Evolutionary conservation across 2,329 filamentous ascomycete genomes (phyloP), one percentile per base, ranked within the genome.

Genomic region (Bipolaris zeicola): DNA sequence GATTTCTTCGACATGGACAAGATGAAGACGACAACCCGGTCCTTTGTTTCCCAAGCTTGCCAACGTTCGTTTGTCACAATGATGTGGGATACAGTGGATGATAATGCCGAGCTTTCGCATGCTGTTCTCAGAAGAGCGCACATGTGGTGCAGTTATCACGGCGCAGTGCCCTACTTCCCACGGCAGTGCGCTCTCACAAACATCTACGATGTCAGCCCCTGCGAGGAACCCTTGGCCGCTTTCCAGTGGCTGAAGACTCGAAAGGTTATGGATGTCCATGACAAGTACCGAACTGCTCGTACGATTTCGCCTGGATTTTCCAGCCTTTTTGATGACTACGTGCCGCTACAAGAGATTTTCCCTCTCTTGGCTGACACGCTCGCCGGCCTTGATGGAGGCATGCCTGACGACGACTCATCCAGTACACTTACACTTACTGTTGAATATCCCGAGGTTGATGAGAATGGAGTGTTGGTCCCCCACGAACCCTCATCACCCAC

Each of bases 1-100:
- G 74, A 76, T 52, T 76, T 68, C 53, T 76, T 76, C 48, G 68
- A 64, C 8, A 75, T 76, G 72, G 73, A 75, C 45, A 76, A 74
- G 54, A 75, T 76, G 73, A 75, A 72, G 51, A 70, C 66, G 1
- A 75, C 73, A 1, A 74, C 71, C 10, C 74, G 73, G 51, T 70
- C 68, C 2, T 76, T 76, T 33, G 72, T 76, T 3, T 73, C 73
- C 11, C 71, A 76, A 50, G 69, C 73, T 13, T 75, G 72, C 45
- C 60, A 75, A 31, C 61, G 74, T 16, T 61, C 71, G 1, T 76
- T 76, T 37, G 58, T 66, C n/a, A 73, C 72, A 6, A 71, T 76
- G 68, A 75, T 76, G 66, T 76, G 74, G 74, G 74, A 76, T 38
- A 73, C 70, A 3, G 63, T 76, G n/a, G 66, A 73, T 18, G 70